Percentiles rank a stretch among this genome's conserved stretches.
Conservation (phyloP, 2,329 filamentous ascomycete species). For the Calycina marina region DNA sequence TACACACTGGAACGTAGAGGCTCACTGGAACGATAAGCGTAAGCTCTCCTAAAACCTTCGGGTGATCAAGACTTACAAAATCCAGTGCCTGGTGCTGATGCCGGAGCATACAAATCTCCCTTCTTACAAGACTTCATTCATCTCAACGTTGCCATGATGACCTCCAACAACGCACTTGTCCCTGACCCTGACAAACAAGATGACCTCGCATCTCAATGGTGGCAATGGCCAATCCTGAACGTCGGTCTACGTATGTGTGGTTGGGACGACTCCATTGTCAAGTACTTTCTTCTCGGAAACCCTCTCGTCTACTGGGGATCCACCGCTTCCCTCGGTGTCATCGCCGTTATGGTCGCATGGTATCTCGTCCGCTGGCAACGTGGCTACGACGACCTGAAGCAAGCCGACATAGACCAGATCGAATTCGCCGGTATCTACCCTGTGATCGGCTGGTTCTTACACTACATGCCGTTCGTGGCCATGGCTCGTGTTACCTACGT, state of each 20-base stretch:
- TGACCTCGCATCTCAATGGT: conserved; percentile 88
- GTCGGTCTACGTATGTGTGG: conserved; percentile 97
- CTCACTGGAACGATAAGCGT: conserved; percentile 87
- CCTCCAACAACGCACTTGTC: conserved; percentile 94
- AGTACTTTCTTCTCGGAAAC: conserved; percentile 97
- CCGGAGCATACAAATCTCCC: conserved; percentile 86
- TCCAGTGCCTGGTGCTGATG: conserved; percentile 72
- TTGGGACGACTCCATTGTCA: conserved; percentile 90
- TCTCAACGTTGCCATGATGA: conserved; percentile 99
- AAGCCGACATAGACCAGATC: conserved; percentile 77
- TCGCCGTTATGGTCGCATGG: conserved; percentile 62
- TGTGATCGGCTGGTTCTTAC: conserved; percentile 83
- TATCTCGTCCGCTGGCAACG: conserved; percentile 93
- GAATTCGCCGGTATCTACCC: conserved; percentile 91
- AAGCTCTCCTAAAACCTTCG: conserved; percentile 32
- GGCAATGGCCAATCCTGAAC: conserved; percentile 95
- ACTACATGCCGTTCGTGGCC: conserved; percentile 88
- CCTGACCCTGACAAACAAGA: conserved; percentile 98
- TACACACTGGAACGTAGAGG: conserved; percentile 98
- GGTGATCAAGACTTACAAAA: conserved; percentile 20
- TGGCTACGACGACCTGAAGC: conserved; percentile 71
- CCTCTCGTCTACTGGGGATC: conserved; percentile 93
- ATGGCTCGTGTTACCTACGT: conserved; percentile 99
- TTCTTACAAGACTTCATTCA: conserved; percentile 98
- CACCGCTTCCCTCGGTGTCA: conserved; percentile 61